Base-by-base conservation (phyloP, 495 filamentous ascomycete genomes). In the Daldinia concentrica region DNA sequence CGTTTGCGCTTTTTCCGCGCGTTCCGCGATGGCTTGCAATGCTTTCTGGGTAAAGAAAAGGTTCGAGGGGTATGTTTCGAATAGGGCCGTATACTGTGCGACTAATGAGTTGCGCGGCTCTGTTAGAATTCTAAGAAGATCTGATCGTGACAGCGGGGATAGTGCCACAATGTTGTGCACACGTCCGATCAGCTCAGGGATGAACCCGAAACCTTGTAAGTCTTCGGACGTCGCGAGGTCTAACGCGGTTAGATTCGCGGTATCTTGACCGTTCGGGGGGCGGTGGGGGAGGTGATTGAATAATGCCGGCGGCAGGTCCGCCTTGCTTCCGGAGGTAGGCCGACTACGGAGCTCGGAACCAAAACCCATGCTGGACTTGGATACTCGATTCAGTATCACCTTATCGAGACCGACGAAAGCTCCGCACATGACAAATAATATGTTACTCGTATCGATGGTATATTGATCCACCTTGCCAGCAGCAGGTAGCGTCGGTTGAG, bases 331-430 rank as follows among this genome's bases (percentile, higher is more conserved):
- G 0, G 78, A 69, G 26, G 76, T 64, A 39, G 78, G 69, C 6
- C 77, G 71, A 48, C 72, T 77, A n/a, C 93, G 89, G 8, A 98
- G 88, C 5, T 90, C 87, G 6, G 94, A 92, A 32, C 94, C 94
- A 72, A 99, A 99, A 2, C 95, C 95, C 39, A 99, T 95, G 6
- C 91, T 92, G 6, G 93, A 93, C 68, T 92, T 92, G 15, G 92
- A 89, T 62, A 98, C 90, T 27, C 95, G 89, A 54, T 95, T 90
- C 65, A 95, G 87, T 52, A 98, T 89, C 27, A 91, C 85, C 76
- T 97, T 98, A 73, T 97, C 90, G 11, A 99, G 86, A 8, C 95
- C 95, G 27, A 95, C 92, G 74, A 99, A 99, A 9, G 95, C 95
- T 15, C 95, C 95, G 14, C 94, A 94, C 79, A 93, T 97, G 52